phyloP scores from a whole-genome alignment of 1,139 yeast genomes.

The Geotrichum reessii region DNA sequence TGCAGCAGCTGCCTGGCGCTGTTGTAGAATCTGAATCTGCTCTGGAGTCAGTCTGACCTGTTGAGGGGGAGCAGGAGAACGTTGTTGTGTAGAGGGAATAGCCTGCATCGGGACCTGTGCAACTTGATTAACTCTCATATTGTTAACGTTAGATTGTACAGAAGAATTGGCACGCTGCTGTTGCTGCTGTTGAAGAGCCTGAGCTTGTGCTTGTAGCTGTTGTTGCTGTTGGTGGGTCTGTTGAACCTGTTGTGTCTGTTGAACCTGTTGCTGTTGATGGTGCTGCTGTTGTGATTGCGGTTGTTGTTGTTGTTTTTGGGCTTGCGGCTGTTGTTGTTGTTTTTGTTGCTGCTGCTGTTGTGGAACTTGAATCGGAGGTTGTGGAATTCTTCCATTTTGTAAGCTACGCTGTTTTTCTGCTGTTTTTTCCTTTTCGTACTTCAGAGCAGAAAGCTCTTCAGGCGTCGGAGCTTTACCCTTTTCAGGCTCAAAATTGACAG shows the following conservation, averaged over 20 bases:
- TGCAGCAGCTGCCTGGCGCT: conserved; percentile 7
- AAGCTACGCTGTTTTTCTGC: neutral
- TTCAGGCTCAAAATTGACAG: neutral
- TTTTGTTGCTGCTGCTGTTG: neutral
- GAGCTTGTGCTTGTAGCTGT: neutral
- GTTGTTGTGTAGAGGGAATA: neutral
- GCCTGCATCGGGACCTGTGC: neutral
- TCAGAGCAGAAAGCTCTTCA: conserved; percentile 63
- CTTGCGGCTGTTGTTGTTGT: neutral
- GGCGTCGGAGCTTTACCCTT: conserved; percentile 50
- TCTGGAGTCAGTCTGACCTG: conserved; percentile 10
- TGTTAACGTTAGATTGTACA: neutral
- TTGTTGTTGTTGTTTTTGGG: neutral
- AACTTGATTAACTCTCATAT: neutral
- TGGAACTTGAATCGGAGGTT: neutral
- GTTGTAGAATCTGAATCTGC: conserved; percentile 16
- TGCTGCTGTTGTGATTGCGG: neutral
- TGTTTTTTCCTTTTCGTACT: conserved; percentile 34
- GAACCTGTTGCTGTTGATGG: neutral
- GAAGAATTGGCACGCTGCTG: neutral
- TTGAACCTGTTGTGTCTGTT: neutral
- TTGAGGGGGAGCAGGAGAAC: neutral
- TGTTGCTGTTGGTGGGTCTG: neutral
- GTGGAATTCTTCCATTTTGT: neutral
- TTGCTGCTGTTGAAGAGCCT: neutral